Percentiles rank a stretch among this genome's conserved stretches.
Evolutionary conservation across 768 basidiomycete genomes (phyloP).

Genomic region (Macrolepiota fuliginosa): DNA sequence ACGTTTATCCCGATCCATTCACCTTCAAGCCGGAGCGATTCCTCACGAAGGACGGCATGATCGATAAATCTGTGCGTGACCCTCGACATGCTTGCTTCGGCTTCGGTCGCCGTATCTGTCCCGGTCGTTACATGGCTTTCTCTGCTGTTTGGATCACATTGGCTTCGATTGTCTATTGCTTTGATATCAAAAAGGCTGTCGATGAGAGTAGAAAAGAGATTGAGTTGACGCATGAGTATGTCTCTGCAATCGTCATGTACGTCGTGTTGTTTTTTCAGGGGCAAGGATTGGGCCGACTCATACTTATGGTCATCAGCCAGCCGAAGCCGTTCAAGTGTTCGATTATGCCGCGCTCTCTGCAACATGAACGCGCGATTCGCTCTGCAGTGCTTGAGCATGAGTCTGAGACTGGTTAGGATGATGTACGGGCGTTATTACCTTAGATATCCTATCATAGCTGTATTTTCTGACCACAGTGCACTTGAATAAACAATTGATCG

Average conservation of each 20-base stretch:
- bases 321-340: slow-evolving; percentile 20
- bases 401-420: background rate
- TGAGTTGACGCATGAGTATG: slow-evolving; percentile 11
- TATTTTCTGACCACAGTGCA: too few relatives aligned
- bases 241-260: slow-evolving; percentile 19
- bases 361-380: slow-evolving; percentile 17
- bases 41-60: slow-evolving; percentile 22
- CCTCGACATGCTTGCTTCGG: slow-evolving; percentile 28
- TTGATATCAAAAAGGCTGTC: slow-evolving; percentile 23
- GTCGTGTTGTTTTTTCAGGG: background rate
- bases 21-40: slow-evolving; percentile 42
- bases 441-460: background rate
- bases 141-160: slow-evolving; percentile 24
- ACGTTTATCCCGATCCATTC: slow-evolving; percentile 36
- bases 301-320: slow-evolving; percentile 2
- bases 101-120: slow-evolving; percentile 28
- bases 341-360: slow-evolving; percentile 19
- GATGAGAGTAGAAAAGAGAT: slow-evolving; percentile 16
- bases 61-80: slow-evolving; percentile 24
- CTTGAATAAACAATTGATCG: too few relatives aligned
- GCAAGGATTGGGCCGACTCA: background rate
- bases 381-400: slow-evolving; percentile 12
- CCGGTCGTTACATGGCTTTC: slow-evolving; percentile 24
- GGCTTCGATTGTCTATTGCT: slow-evolving; percentile 20
- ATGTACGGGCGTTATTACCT: background rate